Evolutionary conservation across 805 yeast species (phyloP), one percentile per base, ranked within the genome.

Genomic region (Candida methanosorbosa): DNA sequence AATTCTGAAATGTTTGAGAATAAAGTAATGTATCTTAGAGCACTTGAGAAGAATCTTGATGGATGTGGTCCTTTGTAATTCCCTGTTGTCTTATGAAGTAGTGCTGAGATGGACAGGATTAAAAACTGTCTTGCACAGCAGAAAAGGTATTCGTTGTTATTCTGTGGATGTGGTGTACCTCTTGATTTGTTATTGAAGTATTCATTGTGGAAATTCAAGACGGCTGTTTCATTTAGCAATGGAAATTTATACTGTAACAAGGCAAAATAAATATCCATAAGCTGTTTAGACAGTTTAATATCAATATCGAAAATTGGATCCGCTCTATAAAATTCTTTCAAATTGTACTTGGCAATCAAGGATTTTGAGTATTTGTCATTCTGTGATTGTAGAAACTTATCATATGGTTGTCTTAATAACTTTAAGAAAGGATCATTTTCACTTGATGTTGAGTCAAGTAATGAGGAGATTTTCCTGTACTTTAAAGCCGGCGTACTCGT

Each of bases 231-330:
- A 43, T 69, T 70, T 21, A 75, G 49, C 21, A 75, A 41, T 0
- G 81, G 81, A 42, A 73, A 73, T 42, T 73, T 72, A 50, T 69
- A 70, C 43, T 75, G 80, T 26, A 74, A 48, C 33, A 75, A 55
- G 11, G 74, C 62, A 49, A 75, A 74, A 46, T 70, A 73, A n/a
- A 71, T 67, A 37, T 72, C 77, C 29, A 74, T 45, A 24, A 74
- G 63, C 21, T 70, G 69, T 38, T 71, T 61, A 2, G 78, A 64
- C 19, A 70, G 48, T 30, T 62, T 58, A 36, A 64, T 68, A 43
- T 73, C 77, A 36, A 74, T 61, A 36, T 71, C 71, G 35, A 65
- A 64, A 4, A 71, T 68, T 1, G 80, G 79, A 33, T 71, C 75
- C 40, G 54, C 51, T 9, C 60, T 51, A 22, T 69, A 38, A 42